These are phyloP conservation scores for Citrus maxima DNA, from an alignment of 345 rosid species.

Conservation along the genomic window DNA sequence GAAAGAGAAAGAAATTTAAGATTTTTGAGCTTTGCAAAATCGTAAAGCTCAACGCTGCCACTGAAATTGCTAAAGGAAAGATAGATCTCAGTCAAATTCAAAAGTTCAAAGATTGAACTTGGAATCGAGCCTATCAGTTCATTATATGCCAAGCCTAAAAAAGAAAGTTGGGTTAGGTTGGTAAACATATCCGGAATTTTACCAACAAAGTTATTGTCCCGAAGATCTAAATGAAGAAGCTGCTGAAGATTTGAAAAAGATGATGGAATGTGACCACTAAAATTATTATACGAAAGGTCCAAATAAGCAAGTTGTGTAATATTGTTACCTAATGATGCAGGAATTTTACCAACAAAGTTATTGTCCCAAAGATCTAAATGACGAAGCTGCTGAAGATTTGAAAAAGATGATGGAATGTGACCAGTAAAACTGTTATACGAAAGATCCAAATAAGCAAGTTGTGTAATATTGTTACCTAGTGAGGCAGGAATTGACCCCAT, in stretches of 20 bases:
- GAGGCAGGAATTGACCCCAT: too few relatives aligned
- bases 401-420: not conserved
- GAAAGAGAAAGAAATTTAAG: not conserved
- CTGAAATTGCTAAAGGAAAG: too few relatives aligned
- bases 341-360: too few relatives aligned
- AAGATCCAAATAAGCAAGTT: not conserved
- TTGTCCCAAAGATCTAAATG: too few relatives aligned
- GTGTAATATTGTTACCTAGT: not conserved
- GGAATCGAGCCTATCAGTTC: constrained; percentile 2
- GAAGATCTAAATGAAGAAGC: not conserved
- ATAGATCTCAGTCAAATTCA: too few relatives aligned
- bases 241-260: not conserved
- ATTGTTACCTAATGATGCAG: too few relatives aligned
- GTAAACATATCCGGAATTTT: constrained; percentile 6
- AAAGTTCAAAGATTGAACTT: not conserved
- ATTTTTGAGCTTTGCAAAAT: constrained; percentile 15
- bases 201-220: constrained; percentile 7
- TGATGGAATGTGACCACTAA: not conserved
- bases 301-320: not conserved
- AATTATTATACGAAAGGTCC: too few relatives aligned
- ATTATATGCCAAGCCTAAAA: rapidly evolving
- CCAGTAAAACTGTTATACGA: not conserved
- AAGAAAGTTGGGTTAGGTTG: not conserved
- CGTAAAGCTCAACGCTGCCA: not conserved
- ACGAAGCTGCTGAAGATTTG: too few relatives aligned